A percentile compares a stretch with the other conserved stretches of the same genome.
These are phyloP conservation scores for Hippophae gyantsensis DNA, from an alignment of 306 rosid genomes.

Conservation along the genomic window DNA sequence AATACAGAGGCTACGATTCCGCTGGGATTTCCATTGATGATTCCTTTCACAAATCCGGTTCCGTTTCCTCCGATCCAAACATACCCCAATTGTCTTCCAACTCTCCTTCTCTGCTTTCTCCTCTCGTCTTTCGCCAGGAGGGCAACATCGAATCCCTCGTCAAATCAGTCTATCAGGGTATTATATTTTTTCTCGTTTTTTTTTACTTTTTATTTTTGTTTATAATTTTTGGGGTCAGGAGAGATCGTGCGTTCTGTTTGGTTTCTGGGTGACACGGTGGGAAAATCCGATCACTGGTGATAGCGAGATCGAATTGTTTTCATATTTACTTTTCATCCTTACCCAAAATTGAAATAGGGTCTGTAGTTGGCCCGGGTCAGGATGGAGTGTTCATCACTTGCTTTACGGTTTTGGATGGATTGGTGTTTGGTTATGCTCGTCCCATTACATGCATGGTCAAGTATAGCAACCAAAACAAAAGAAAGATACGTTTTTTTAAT, in stretches of 20 bases:
- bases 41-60: conserved; percentile 11
- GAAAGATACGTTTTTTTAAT: too few relatives aligned
- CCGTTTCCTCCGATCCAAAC: conserved; percentile 18
- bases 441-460: too few relatives aligned
- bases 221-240: not conserved
- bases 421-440: too few relatives aligned
- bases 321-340: not conserved
- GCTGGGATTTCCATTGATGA: conserved; percentile 81
- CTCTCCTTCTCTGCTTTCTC: conserved; percentile 21
- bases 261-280: conserved; percentile 10
- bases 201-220: not conserved
- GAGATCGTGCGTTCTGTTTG: conserved; percentile 9
- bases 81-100: conserved; percentile 18
- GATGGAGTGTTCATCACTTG: too few relatives aligned
- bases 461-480: too few relatives aligned
- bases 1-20: conserved; percentile 93
- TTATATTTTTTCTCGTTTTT: not conserved
- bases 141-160: conserved; percentile 95
- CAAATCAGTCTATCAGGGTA: conserved; percentile 77
- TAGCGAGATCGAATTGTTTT: not conserved
- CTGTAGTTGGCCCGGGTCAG: too few relatives aligned
- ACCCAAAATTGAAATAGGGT: too few relatives aligned
- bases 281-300: not conserved
- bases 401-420: too few relatives aligned
- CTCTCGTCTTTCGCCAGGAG: conserved; percentile 77